Base-by-base conservation (phyloP, 2,329 filamentous ascomycete species). In the Colletotrichum lentis region DNA sequence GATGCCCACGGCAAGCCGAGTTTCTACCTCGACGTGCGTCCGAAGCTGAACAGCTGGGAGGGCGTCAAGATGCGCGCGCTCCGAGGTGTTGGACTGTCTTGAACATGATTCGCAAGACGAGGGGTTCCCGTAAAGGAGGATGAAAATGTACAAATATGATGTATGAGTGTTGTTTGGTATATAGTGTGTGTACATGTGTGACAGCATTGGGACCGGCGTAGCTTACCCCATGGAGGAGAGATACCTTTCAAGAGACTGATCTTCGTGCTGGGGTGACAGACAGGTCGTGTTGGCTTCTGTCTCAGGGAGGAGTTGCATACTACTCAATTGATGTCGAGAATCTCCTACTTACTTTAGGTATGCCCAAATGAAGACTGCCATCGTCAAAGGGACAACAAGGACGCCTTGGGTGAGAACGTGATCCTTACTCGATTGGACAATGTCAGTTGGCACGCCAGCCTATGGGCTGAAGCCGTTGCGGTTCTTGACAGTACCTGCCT, bases 21-120 rank as follows among this genome's bases (percentile, higher is more conserved):
- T 71, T 91, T 91, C 75, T 91, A 90, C 73, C 78, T 91, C 18
- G 88, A 91, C 73, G 88, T 91, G 50, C 80, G 89, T 73, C 89
- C 89, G 0, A 91, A 91, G 80, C 75, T 91, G 71, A 91, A 90
- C 74, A 86, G 83, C 1, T 88, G 85, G 83, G 89, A 91, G 77
- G 89, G 89, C 0, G 81, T 88, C 73, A 90, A 87, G 80, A 91
- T 91, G 89, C 82, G 89, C 43, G 82, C 82, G 0, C 77, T 84
- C 75, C 82, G 82, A 41, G 82, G 81, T 43, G 71, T 83, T 0
- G 87, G 86, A 2, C 57, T 89, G 62, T 80, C 79, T 12, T 89
- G 73, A 75, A 35, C 16, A 1, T 10, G 20, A 7, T 6, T 7
- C 20, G 4, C n/a, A 24, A 14, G 43, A 3, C 20, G 8, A 1